phyloP scores from a whole-genome alignment of 1,284 basidiomycete species.

The Phellinidium pouzarii region DNA sequence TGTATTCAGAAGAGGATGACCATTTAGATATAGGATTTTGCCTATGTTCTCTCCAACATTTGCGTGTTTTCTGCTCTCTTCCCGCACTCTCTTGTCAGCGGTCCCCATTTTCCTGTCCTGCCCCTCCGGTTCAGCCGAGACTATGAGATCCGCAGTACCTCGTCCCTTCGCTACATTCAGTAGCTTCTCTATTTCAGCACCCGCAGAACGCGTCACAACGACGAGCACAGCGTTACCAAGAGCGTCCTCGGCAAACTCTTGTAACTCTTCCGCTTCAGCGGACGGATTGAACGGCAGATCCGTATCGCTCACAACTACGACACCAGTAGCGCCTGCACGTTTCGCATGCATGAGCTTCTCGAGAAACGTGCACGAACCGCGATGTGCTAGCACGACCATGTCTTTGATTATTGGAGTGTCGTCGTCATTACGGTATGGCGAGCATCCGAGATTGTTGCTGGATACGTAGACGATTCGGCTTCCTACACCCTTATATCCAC shows the following conservation, averaged over 20 bases:
- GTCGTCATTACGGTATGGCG: constrained; percentile 34
- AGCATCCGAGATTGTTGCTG: constrained; percentile 53
- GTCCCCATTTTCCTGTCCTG: constrained; percentile 26
- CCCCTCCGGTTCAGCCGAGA: constrained; percentile 41
- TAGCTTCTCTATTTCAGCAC: constrained; percentile 47
- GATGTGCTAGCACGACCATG: constrained; percentile 48
- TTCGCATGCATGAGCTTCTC: constrained; percentile 68
- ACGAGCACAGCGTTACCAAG: constrained; percentile 49
- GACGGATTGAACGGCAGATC: constrained; percentile 62
- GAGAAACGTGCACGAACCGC: constrained; percentile 79
- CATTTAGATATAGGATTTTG: constrained; percentile 58
- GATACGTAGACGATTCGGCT: constrained; percentile 40
- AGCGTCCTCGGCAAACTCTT: constrained; percentile 11
- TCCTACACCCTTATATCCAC: constrained; percentile 40
- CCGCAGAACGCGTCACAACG: constrained; percentile 47
- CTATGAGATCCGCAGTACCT: constrained; percentile 43
- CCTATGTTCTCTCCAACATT: constrained; percentile 11
- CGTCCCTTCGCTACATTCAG: constrained; percentile 42
- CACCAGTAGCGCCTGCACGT: constrained; percentile 62
- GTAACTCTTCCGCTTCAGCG: constrained; percentile 42
- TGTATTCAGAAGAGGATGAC: constrained; percentile 70
- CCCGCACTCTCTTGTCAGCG: constrained; percentile 15
- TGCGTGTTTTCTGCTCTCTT: constrained; percentile 22
- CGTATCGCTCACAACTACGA: constrained; percentile 63
- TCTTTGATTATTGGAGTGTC: constrained; percentile 34